Percentiles rank a stretch among this genome's conserved stretches.
These are phyloP conservation scores for Emergomyces orientalis DNA, from an alignment of 2,329 filamentous ascomycete genomes.

Conservation along the genomic window DNA sequence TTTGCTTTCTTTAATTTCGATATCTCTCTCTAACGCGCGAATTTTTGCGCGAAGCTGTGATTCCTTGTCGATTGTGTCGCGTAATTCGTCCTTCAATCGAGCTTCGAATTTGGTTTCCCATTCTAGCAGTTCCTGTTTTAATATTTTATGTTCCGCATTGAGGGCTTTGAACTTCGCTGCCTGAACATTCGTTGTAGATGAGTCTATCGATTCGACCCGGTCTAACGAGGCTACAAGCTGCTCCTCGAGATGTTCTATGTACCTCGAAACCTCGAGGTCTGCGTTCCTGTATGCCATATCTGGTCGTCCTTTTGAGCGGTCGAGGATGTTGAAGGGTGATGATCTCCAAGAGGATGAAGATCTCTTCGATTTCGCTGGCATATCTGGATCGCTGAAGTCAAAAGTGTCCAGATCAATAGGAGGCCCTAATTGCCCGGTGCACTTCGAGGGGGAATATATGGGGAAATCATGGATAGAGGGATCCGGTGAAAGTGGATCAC, in stretches of 20 bases:
- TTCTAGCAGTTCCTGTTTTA: slow-evolving; percentile 26
- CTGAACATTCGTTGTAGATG: slow-evolving; percentile 31
- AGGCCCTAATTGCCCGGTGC: slow-evolving; percentile 3
- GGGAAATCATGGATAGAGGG: slow-evolving; percentile 10
- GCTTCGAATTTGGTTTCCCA: slow-evolving; percentile 28
- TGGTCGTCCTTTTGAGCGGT: slow-evolving; percentile 18
- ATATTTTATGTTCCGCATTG: slow-evolving; percentile 24
- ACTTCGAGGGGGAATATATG: neutral
- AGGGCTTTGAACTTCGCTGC: slow-evolving; percentile 30
- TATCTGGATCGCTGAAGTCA: slow-evolving; percentile 6
- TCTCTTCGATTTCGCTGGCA: slow-evolving; percentile 5
- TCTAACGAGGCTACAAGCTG: slow-evolving; percentile 36
- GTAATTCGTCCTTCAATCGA: slow-evolving; percentile 26
- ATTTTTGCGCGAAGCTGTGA: slow-evolving; percentile 24
- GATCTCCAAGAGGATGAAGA: slow-evolving; percentile 16
- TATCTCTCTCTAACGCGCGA: slow-evolving; percentile 24
- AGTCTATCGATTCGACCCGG: slow-evolving; percentile 31
- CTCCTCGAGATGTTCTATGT: slow-evolving; percentile 43
- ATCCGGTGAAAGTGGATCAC: slow-evolving; percentile 14
- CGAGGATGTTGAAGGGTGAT: slow-evolving; percentile 7
- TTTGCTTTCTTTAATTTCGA: slow-evolving; percentile 23
- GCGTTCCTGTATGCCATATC: slow-evolving; percentile 17
- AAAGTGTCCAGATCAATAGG: slow-evolving; percentile 6
- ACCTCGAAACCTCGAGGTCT: slow-evolving; percentile 35
- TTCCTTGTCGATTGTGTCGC: slow-evolving; percentile 23